A percentile compares a stretch with the other conserved stretches of the same genome.
phyloP scores from a whole-genome alignment of 805 yeast genomes.

The Saccharomycopsis sp. region DNA sequence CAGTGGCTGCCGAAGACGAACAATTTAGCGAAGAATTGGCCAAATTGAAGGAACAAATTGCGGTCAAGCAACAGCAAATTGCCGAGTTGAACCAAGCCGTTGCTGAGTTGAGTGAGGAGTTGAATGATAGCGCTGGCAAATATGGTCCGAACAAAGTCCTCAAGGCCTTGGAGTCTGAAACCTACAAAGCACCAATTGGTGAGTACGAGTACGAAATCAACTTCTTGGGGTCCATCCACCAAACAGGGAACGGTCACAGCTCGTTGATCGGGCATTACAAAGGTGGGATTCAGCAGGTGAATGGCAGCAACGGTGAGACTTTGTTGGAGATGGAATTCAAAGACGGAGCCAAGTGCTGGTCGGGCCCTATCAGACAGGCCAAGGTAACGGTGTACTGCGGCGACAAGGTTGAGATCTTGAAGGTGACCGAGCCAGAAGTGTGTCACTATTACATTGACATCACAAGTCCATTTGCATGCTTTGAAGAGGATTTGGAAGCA shows the following conservation, averaged over 20 bases:
- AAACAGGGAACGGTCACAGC: constrained; percentile 39
- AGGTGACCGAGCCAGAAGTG: constrained; percentile 81
- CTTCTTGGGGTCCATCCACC: constrained; percentile 47
- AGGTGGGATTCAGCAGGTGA: constrained; percentile 7
- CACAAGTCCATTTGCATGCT: constrained; percentile 35
- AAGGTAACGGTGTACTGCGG: constrained; percentile 63
- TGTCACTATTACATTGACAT: constrained; percentile 62
- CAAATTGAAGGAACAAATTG: constrained; percentile 6
- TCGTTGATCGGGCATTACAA: constrained; percentile 42
- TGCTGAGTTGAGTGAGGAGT: constrained; percentile 20
- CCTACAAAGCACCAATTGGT: constrained; percentile 46
- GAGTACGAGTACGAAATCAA: constrained; percentile 64
- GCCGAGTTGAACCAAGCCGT: constrained; percentile 20
- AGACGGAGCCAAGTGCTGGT: constrained; percentile 83
- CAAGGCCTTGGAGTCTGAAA: constrained; percentile 43
- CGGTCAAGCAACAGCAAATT: constrained; percentile 18
- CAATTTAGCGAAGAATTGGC: constrained; percentile 5
- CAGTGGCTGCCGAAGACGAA: constrained; percentile 1
- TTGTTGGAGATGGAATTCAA: constrained; percentile 33
- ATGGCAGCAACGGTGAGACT: constrained; percentile 21
- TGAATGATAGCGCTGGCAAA: constrained; percentile 24
- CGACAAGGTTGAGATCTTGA: constrained; percentile 38
- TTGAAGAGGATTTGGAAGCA: constrained; percentile 12
- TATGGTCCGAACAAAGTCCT: constrained; percentile 61
- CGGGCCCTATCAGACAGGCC: constrained; percentile 80